Evolutionary conservation across 2,329 filamentous ascomycete genomes (phyloP), one percentile per base, ranked within the genome.

Genomic region (Alternaria gaisen): DNA sequence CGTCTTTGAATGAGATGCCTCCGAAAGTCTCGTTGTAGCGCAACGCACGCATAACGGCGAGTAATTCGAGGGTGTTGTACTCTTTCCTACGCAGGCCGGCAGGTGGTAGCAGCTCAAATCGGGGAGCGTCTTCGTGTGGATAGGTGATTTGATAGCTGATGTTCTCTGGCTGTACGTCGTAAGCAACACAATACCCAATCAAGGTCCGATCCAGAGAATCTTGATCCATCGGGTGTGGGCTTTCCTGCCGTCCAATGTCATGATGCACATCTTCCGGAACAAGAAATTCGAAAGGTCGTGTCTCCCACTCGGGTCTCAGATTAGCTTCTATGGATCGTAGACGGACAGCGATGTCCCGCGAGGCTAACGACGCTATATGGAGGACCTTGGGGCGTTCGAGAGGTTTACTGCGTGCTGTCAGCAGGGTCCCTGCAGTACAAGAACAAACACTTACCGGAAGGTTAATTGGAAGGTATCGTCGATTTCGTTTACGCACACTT

Each of bases 21-120:
- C 81, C 81, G 73, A 91, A 92, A 1, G 83, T 85, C 69, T 91
- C 88, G 70, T 92, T 91, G 75, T 91, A 92, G 41, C 90, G 85
- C 54, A 92, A 76, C 10, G 90, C 84, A 62, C 89, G 84, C 82
- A 91, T 85, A n/a, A 92, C 84, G 5, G 90, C 88, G 30, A 92
- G 82, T n/a, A 91, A 78, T 71, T 91, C 90, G 24, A 88, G 73
- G 5, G 83, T 80, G 2, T 81, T 84, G 70, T 92, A 92, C 38
- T 84, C 83, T 12, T 79, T 78, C 48, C 82, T 80, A 46, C 82
- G 79, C 8, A 82, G 77, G 48, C 82, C 82, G 20, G 83, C 82
- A 3, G 89, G 87, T 20, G 83, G 84, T 8, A 90, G 80, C 9
- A 92, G 82, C 63, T 85, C 84, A 71, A 92, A 92, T 36, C 86